Evolutionary conservation across 805 yeast species (phyloP).

Genomic region (Saturnispora silvae): DNA sequence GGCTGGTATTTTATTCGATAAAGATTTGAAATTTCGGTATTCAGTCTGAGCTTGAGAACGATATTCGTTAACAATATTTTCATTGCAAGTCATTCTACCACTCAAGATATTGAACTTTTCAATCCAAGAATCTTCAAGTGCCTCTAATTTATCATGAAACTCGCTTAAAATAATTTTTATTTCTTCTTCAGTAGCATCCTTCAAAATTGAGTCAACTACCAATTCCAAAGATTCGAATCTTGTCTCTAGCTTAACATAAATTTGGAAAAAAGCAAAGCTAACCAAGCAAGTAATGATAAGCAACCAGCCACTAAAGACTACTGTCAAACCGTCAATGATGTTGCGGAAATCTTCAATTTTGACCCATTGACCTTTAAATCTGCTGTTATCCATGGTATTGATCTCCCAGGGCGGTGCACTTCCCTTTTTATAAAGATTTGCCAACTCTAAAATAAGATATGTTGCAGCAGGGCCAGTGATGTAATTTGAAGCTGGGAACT

Average conservation of each 20-base stretch:
- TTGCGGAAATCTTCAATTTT: constrained; percentile 7
- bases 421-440: neutral
- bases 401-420: neutral
- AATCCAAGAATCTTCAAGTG: constrained; percentile 1
- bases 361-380: constrained; percentile 3
- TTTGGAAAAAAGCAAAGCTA: neutral
- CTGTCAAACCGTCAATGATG: neutral
- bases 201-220: constrained; percentile 11
- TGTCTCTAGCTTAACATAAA: neutral
- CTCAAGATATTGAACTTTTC: neutral
- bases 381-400: neutral
- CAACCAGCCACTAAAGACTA: constrained; percentile 3
- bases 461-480: no score
- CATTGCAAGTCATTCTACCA: neutral
- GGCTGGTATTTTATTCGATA: constrained; percentile 5
- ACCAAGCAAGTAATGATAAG: neutral
- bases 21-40: constrained; percentile 3
- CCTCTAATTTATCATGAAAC: constrained; percentile 4
- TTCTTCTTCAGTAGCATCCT: constrained; percentile 7
- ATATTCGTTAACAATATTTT: neutral
- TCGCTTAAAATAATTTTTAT: constrained; percentile 5
- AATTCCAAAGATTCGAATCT: constrained; percentile 4
- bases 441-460: no score
- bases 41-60: constrained; percentile 6
- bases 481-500: no score